phyloP scores from a whole-genome alignment of 441 rosid species.

The Corymbia citriodora region DNA sequence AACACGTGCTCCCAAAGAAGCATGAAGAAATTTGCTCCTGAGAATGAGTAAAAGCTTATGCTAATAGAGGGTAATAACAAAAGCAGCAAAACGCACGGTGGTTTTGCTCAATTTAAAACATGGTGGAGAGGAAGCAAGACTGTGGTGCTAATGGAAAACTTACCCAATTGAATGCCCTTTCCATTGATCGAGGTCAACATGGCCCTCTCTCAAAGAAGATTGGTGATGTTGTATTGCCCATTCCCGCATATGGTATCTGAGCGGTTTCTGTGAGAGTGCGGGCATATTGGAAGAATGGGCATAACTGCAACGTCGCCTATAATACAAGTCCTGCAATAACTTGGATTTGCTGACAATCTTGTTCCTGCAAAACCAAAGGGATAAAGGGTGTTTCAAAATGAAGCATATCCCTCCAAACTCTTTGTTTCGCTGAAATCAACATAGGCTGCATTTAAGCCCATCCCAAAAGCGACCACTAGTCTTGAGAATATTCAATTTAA shows the following conservation, averaged over 20 bases:
- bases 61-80: background rate
- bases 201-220: constrained; percentile 32
- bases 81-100: background rate
- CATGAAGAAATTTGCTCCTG: background rate
- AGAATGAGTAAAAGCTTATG: background rate
- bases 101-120: background rate
- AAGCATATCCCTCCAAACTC: background rate
- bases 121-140: background rate
- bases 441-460: background rate
- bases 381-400: background rate
- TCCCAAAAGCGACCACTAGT: background rate
- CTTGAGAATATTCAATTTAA: background rate
- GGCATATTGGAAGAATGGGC: constrained; percentile 1
- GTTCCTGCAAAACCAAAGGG: constrained; percentile 32
- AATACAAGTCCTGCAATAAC: constrained; percentile 44
- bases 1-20: background rate
- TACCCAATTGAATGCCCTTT: constrained; percentile 71
- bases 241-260: constrained; percentile 35
- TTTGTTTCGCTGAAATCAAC: background rate
- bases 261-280: constrained; percentile 22
- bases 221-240: constrained; percentile 63
- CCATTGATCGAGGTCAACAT: constrained; percentile 59
- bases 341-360: constrained; percentile 36
- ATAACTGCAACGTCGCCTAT: constrained; percentile 28
- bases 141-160: background rate